Percentiles rank a stretch among this genome's conserved stretches.
Evolutionary conservation across 2,329 filamentous ascomycete genomes (phyloP).

Genomic region (Xylariomycetidae sp.): DNA sequence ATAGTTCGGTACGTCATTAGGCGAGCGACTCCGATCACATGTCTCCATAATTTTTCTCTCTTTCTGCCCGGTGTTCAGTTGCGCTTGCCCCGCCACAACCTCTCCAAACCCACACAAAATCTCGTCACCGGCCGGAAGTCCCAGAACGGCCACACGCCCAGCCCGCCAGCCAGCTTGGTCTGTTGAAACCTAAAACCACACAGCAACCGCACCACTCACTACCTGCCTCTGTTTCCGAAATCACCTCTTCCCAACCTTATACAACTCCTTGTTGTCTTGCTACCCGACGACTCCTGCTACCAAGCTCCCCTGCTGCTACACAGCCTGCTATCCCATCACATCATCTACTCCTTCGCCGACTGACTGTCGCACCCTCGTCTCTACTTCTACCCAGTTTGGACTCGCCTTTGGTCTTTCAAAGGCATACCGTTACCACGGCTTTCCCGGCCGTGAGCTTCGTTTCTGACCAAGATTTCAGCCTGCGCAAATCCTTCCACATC

Average conservation of each 20-base stretch:
- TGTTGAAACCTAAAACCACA: background rate
- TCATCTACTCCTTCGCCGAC: background rate
- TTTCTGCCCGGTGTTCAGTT: too few species aligned
- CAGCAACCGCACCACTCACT: background rate
- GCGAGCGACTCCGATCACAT: constrained; percentile 14
- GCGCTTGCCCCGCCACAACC: constrained; percentile 6
- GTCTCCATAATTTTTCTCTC: constrained; percentile 14
- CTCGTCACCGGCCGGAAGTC: background rate
- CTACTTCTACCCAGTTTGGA: constrained; percentile 10
- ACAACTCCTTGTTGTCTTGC: too few species aligned
- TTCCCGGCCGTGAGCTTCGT: constrained; percentile 53
- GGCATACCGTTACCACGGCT: constrained; percentile 58
- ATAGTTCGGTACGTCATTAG: constrained; percentile 12
- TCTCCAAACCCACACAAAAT: constrained; percentile 13
- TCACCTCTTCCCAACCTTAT: too few species aligned
- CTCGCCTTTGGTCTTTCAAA: constrained; percentile 66
- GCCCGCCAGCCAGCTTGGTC: constrained; percentile 1
- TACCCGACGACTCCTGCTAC: background rate
- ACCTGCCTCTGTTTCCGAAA: too few species aligned
- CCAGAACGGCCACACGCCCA: too few species aligned
- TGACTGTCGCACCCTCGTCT: background rate
- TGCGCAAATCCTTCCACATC: constrained; percentile 58
- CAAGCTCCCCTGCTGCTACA: background rate
- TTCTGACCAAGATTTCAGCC: constrained; percentile 65
- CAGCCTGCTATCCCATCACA: background rate